These are phyloP conservation scores for Cicer cuneatum DNA, from an alignment of 306 rosid genomes.

Conservation along the genomic window DNA sequence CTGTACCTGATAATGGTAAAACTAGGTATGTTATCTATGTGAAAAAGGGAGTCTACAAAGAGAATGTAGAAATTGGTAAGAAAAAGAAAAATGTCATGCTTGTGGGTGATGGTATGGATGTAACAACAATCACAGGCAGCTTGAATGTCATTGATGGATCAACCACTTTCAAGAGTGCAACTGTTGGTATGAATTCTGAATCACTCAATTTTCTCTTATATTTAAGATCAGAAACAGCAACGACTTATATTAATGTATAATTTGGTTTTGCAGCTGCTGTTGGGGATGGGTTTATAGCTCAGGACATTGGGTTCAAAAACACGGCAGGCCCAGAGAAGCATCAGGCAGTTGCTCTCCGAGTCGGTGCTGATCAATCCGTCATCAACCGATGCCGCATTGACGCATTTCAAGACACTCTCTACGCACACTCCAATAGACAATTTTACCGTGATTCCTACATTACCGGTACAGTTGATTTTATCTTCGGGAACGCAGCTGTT, in stretches of 20 bases:
- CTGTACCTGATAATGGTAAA: constrained; percentile 58
- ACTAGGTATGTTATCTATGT: constrained; percentile 66
- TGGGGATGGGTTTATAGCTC: constrained; percentile 80
- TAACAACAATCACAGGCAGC: constrained; percentile 65
- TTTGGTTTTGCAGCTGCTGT: constrained; percentile 58
- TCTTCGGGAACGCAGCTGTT: constrained; percentile 70
- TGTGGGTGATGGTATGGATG: constrained; percentile 72
- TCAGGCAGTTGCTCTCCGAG: constrained; percentile 77
- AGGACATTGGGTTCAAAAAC: constrained; percentile 69
- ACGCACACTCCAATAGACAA: constrained; percentile 66
- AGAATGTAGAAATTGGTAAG: constrained; percentile 60
- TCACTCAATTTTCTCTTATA: too few relatives aligned
- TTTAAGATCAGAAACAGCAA: too few relatives aligned
- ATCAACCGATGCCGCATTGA: constrained; percentile 72
- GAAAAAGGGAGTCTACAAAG: constrained; percentile 65
- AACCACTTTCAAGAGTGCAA: constrained; percentile 62
- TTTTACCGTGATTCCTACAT: constrained; percentile 68
- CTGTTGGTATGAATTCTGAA: constrained; percentile 55
- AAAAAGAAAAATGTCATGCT: constrained; percentile 68
- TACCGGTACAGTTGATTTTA: constrained; percentile 75
- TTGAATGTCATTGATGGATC: constrained; percentile 64
- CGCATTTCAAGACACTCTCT: constrained; percentile 80
- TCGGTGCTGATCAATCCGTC: constrained; percentile 64
- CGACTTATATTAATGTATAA: neutral
- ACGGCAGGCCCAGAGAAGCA: constrained; percentile 77